Conservation (phyloP, 2,329 filamentous ascomycete genomes). For the Calonectria multiphialidica region DNA sequence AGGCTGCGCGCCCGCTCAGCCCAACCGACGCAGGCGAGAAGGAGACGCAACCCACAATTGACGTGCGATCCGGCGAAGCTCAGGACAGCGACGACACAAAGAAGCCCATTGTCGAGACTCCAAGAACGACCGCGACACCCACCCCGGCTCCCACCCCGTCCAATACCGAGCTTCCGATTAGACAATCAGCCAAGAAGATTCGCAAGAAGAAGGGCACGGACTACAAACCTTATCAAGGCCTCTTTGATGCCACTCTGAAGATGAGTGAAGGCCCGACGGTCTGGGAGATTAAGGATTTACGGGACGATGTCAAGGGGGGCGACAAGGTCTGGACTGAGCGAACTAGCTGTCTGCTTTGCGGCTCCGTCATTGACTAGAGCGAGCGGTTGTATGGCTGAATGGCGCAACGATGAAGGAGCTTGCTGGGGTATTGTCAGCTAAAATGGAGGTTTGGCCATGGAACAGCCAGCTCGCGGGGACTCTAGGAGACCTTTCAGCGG, state of each 20-base stretch:
- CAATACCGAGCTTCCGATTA: slow-evolving; percentile 38
- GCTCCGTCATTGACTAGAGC: slow-evolving; percentile 57
- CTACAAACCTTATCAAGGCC: slow-evolving; percentile 61
- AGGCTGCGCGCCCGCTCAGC: slow-evolving; percentile 58
- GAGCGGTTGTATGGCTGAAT: neutral
- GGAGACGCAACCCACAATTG: slow-evolving; percentile 64
- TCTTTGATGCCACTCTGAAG: slow-evolving; percentile 64
- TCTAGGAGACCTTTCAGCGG: neutral
- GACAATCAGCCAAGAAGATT: slow-evolving; percentile 48
- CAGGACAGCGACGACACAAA: slow-evolving; percentile 54
- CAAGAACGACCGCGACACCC: slow-evolving; percentile 47
- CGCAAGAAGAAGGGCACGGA: slow-evolving; percentile 54
- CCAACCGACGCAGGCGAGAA: slow-evolving; percentile 64
- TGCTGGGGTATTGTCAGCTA: neutral
- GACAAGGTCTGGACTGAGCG: slow-evolving; percentile 67
- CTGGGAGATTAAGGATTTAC: slow-evolving; percentile 65
- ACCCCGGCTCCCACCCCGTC: slow-evolving; percentile 46
- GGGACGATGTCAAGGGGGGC: slow-evolving; percentile 59
- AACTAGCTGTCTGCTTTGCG: slow-evolving; percentile 63
- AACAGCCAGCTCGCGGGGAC: neutral
- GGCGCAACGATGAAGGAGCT: neutral
- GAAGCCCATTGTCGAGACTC: slow-evolving; percentile 47
- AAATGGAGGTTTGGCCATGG: neutral
- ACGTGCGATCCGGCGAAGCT: slow-evolving; percentile 62
- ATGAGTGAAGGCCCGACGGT: slow-evolving; percentile 61